Evolutionary conservation across 1,284 basidiomycete genomes (phyloP).

Genomic region (Pascua guehoae): DNA sequence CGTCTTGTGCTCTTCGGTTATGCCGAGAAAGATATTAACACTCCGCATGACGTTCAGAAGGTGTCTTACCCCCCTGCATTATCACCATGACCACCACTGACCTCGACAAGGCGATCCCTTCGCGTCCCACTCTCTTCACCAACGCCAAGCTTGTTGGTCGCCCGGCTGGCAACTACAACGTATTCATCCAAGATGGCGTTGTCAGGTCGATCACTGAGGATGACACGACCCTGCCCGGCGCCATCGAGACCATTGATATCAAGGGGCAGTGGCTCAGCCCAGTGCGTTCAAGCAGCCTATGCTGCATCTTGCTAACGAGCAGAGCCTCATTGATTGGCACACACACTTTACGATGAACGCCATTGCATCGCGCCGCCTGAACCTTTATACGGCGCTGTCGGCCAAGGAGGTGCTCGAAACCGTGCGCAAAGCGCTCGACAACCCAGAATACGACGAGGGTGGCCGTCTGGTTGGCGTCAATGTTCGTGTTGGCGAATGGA

Average conservation of each 20-base stretch:
- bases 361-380: conserved; percentile 22
- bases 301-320: not conserved
- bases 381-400: conserved; percentile 21
- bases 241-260: conserved; percentile 8
- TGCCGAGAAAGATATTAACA: too few relatives aligned
- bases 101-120: not conserved
- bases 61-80: too few relatives aligned
- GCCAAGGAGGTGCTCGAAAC: conserved; percentile 9
- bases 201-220: conserved; percentile 10
- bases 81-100: not conserved
- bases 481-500: conserved; percentile 32
- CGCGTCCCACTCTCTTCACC: conserved; percentile 8
- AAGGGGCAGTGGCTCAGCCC: conserved; percentile 10
- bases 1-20: too few relatives aligned
- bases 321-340: conserved; percentile 36
- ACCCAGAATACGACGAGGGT: conserved; percentile 19
- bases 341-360: conserved; percentile 33
- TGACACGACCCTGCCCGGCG: not conserved
- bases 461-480: conserved; percentile 22
- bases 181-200: conserved; percentile 12
- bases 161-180: conserved; percentile 13
- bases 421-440: conserved; percentile 8
- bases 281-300: not conserved
- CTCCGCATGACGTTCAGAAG: too few relatives aligned
- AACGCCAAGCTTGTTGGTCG: conserved; percentile 27